These are phyloP conservation scores for Colletotrichum neosansevieriae DNA, from an alignment of 2,329 filamentous ascomycete genomes.

Conservation along the genomic window DNA sequence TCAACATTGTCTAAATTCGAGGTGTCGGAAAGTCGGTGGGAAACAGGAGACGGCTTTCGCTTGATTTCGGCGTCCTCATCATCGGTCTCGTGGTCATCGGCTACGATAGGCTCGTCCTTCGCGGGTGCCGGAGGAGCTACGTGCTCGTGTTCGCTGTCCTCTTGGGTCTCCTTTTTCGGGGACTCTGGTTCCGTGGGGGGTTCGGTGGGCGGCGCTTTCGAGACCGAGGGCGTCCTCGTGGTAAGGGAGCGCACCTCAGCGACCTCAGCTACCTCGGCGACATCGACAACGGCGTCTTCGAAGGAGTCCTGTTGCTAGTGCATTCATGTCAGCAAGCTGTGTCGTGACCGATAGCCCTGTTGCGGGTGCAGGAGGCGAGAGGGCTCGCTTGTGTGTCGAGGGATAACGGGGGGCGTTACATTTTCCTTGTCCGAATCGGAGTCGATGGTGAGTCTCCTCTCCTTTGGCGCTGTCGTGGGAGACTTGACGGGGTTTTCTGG, in stretches of 20 bases:
- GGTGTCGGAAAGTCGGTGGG: constrained; percentile 60
- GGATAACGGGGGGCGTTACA: constrained; percentile 38
- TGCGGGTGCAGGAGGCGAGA: not conserved
- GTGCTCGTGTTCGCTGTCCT: constrained; percentile 47
- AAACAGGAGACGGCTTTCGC: constrained; percentile 53
- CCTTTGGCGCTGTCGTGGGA: constrained; percentile 41
- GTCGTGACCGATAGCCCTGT: not conserved
- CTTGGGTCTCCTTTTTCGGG: constrained; percentile 43
- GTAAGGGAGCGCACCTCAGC: constrained; percentile 73
- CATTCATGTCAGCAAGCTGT: constrained; percentile 20
- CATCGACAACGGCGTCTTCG: constrained; percentile 79
- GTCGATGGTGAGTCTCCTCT: constrained; percentile 39
- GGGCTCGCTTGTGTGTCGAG: constrained; percentile 21
- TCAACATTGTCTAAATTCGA: constrained; percentile 72
- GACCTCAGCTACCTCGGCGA: constrained; percentile 48
- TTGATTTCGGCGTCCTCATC: constrained; percentile 43
- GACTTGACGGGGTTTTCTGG: constrained; percentile 45
- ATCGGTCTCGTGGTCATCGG: constrained; percentile 35
- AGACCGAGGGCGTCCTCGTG: constrained; percentile 56
- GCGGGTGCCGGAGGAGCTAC: constrained; percentile 27
- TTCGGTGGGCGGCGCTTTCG: constrained; percentile 48
- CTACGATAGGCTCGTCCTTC: constrained; percentile 32
- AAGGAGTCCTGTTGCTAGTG: constrained; percentile 73
- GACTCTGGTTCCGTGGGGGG: constrained; percentile 37
- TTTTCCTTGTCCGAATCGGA: constrained; percentile 41